These are phyloP conservation scores for Skeletonema menzelii DNA, from an alignment of 108 stramenopile genomes.

Conservation along the genomic window DNA sequence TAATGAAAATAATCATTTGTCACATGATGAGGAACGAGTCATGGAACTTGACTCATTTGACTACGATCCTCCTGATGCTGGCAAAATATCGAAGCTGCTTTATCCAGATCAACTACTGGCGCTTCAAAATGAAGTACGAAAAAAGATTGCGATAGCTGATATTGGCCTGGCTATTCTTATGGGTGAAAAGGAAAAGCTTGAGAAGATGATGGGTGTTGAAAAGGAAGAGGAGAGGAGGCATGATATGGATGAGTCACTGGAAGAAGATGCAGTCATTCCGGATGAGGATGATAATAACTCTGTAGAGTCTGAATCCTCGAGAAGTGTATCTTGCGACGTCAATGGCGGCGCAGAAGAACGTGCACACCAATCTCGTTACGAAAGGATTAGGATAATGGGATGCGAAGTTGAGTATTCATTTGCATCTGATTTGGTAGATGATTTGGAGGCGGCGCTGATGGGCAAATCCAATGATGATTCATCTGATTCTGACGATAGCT, in stretches of 20 bases:
- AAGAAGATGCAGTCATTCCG: background rate
- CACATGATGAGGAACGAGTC: constrained; percentile 11
- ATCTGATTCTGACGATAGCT: constrained; percentile 3
- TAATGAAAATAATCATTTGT: background rate
- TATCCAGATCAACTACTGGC: background rate
- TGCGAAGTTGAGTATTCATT: constrained; percentile 45
- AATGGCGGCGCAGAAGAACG: constrained; percentile 15
- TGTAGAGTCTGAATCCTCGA: background rate
- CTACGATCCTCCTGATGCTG: background rate
- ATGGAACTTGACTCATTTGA: background rate
- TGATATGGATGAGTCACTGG: background rate
- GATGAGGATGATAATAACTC: constrained; percentile 2
- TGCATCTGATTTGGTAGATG: constrained; percentile 17
- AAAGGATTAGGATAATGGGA: background rate
- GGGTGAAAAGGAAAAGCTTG: constrained; percentile 65
- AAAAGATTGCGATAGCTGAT: constrained; percentile 66
- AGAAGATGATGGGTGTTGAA: constrained; percentile 48
- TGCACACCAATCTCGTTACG: constrained; percentile 2
- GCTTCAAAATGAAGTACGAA: constrained; percentile 21
- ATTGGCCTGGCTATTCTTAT: constrained; percentile 71
- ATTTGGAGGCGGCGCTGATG: constrained; percentile 30
- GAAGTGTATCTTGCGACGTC: background rate
- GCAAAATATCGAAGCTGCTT: background rate
- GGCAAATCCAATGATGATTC: constrained; percentile 12
- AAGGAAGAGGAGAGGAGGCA: constrained; percentile 9